Evolutionary conservation across 1,284 basidiomycete species (phyloP).

Genomic region (Pseudozyma hubeiensis): DNA sequence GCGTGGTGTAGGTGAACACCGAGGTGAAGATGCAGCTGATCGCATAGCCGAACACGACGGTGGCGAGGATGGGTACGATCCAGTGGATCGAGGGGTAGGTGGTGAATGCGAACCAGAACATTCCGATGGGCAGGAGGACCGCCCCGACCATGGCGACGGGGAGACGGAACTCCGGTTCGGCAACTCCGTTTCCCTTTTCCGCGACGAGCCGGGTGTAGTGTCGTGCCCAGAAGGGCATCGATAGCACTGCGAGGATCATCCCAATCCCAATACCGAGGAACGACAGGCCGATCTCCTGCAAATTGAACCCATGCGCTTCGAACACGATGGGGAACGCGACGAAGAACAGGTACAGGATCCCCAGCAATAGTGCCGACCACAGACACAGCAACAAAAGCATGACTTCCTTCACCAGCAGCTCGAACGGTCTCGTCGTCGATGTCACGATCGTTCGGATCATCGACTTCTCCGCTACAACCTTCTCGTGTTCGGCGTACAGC

Average conservation of each 20-base stretch:
- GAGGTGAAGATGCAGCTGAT: constrained; percentile 48
- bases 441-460: constrained; percentile 24
- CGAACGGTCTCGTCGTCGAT: constrained; percentile 31
- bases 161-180: constrained; percentile 55
- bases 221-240: constrained; percentile 70
- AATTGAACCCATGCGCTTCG: constrained; percentile 49
- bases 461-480: constrained; percentile 24
- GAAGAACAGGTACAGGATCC: constrained; percentile 55
- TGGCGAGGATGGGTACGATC: constrained; percentile 53
- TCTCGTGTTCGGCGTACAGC: constrained; percentile 44
- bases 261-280: constrained; percentile 54
- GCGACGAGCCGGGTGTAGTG: constrained; percentile 72
- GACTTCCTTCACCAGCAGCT: constrained; percentile 26
- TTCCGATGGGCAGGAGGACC: constrained; percentile 40
- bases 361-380: constrained; percentile 42
- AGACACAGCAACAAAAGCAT: constrained; percentile 42
- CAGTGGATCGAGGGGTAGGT: constrained; percentile 49
- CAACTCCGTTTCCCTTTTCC: constrained; percentile 71
- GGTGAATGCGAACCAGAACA: constrained; percentile 59
- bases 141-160: constrained; percentile 52
- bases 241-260: constrained; percentile 43
- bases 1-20: constrained; percentile 48
- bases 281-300: constrained; percentile 44
- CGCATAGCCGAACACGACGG: constrained; percentile 42
- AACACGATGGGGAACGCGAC: constrained; percentile 57